Conservation (phyloP, 129 eudicot genomes). For the Tanacetum coccineum region DNA sequence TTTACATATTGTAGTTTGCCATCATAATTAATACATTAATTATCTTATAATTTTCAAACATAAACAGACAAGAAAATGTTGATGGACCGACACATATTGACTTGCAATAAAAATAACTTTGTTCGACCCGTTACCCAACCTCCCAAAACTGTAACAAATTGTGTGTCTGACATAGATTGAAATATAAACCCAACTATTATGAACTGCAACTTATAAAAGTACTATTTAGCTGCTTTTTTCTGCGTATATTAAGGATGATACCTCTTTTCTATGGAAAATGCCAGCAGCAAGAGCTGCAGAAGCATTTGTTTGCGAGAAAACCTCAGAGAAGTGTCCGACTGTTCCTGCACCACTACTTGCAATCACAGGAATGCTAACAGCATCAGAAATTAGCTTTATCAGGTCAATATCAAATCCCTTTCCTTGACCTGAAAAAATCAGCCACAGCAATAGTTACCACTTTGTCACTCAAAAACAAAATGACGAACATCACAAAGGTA, state of each 20-base stretch:
- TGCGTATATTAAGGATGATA: conserved; percentile 1
- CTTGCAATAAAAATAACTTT: not conserved
- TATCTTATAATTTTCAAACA: not conserved
- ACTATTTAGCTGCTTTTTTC: too few relatives aligned
- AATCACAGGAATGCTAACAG: conserved; percentile 92
- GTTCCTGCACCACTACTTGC: conserved; percentile 99
- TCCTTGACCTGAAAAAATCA: conserved; percentile 73
- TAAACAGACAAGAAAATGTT: not conserved
- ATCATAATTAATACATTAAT: not conserved
- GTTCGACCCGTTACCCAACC: not conserved
- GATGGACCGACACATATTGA: not conserved
- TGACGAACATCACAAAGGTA: not conserved
- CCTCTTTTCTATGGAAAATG: conserved; percentile 95
- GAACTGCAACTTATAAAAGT: too few relatives aligned
- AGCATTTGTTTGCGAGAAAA: conserved; percentile 82
- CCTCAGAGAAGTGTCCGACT: conserved; percentile 74
- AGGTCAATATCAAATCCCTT: conserved; percentile 89
- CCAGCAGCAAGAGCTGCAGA: conserved; percentile 99
- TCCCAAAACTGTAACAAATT: too few relatives aligned
- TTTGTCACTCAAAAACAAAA: not conserved
- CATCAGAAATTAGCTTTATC: conserved; percentile 73
- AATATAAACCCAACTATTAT: too few relatives aligned
- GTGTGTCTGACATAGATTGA: too few relatives aligned
- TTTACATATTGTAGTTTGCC: too few relatives aligned
- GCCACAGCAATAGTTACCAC: not conserved